Percentiles rank a stretch among this genome's conserved stretches.
Evolutionary conservation across 257 asterid species (phyloP).

Genomic region (Striga asiatica): DNA sequence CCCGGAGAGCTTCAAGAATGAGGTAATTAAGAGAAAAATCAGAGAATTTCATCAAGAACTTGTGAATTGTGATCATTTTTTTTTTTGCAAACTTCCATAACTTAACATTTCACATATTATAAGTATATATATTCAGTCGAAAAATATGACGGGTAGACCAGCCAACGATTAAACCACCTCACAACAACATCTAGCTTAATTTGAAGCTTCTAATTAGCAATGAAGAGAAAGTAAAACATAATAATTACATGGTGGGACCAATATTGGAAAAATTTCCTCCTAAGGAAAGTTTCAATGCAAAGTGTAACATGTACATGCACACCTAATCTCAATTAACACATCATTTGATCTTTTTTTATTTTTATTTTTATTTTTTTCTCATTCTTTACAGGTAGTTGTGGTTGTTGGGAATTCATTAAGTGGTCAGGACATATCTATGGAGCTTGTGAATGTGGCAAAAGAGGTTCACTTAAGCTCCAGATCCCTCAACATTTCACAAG

Average conservation of each 20-base stretch:
- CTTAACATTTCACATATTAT: neutral
- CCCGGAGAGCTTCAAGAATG: conserved; percentile 66
- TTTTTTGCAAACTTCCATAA: neutral
- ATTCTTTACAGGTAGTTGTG: conserved; percentile 55
- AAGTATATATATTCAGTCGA: too few relatives aligned
- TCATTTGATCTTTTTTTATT: conserved; percentile 6
- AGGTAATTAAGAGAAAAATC: conserved; percentile 40
- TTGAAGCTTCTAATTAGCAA: too few relatives aligned
- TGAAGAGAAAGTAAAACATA: neutral
- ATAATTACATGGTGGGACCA: conserved; percentile 7
- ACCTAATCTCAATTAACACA: neutral
- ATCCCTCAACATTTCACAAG: conserved; percentile 38
- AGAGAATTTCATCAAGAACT: too few relatives aligned
- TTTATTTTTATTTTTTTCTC: neutral
- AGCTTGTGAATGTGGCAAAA: conserved; percentile 66
- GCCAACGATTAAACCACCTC: too few relatives aligned
- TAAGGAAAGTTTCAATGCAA: conserved; percentile 21
- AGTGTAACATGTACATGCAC: neutral
- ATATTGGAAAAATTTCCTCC: conserved; percentile 15
- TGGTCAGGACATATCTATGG: conserved; percentile 83
- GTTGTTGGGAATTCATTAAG: conserved; percentile 76
- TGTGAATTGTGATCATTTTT: too few relatives aligned
- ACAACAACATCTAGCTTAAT: too few relatives aligned
- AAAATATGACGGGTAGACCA: too few relatives aligned
- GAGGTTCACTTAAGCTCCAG: conserved; percentile 60